Evolutionary conservation across 2,329 filamentous ascomycete species (phyloP), one percentile per base, ranked within the genome.

Genomic region (Fusarium aywerte): DNA sequence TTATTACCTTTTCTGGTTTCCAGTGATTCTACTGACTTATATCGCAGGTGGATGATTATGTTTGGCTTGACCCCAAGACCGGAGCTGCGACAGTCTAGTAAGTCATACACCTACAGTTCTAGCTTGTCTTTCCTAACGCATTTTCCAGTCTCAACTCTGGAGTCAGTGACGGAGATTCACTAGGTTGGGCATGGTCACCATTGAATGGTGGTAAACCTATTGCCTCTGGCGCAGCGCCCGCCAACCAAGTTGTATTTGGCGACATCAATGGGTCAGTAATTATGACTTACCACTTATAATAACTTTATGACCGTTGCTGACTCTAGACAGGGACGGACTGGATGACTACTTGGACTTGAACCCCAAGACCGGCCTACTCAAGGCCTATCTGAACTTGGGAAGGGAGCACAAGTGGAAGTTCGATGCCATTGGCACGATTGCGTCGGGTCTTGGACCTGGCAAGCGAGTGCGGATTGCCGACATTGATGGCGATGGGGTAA

Each of bases 61-160:
- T 65, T 23, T 65, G 52, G 53, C 21, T 65, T 1, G 58, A 62
- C 2, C 58, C 53, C 4, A 40, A 47, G 21, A 42, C 54, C 0
- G 62, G 62, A 0, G 50, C 59, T 3, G 35, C 59, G 4, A 51
- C 36, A 4, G 36, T 52, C 4, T 53, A 63, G 62, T 65, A 38
- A 29, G 59, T n/a, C n/a, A n/a, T n/a, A n/a, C n/a, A n/a, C n/a
- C n/a, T n/a, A n/a, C n/a, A n/a, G n/a, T n/a, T n/a, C n/a, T n/a
- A n/a, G n/a, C n/a, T n/a, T n/a, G n/a, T n/a, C n/a, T n/a, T n/a
- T n/a, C n/a, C n/a, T n/a, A n/a, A n/a, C n/a, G n/a, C n/a, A n/a
- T n/a, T n/a, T n/a, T n/a, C n/a, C n/a, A 65, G 62, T 20, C 39
- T 64, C 2, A 66, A 64, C 29, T 21, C 13, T 3, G 59, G 62